Evolutionary conservation across 106 monocot species (phyloP).

Genomic region (Apostasia ramifera): DNA sequence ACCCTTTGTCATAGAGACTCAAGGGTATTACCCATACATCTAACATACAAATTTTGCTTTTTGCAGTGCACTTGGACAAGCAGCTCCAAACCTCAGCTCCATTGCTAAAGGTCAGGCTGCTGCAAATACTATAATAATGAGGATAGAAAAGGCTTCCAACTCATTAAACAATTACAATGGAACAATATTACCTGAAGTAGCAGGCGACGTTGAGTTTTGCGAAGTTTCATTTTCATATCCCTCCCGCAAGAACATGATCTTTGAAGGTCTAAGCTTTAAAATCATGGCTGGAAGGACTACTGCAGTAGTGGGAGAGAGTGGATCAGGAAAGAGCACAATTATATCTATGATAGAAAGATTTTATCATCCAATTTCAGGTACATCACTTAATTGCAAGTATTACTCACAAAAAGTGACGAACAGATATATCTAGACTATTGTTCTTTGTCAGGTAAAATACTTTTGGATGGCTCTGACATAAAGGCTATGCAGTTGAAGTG

Average conservation of each 20-base stretch:
- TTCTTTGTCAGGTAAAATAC: slow-evolving; percentile 1
- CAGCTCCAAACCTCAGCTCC: slow-evolving; percentile 23
- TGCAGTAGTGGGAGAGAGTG: slow-evolving; percentile 15
- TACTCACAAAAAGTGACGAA: background rate
- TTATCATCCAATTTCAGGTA: slow-evolving; percentile 8
- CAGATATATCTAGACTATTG: background rate
- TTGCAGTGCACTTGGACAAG: slow-evolving; percentile 30
- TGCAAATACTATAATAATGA: slow-evolving; percentile 12
- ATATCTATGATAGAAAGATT: slow-evolving; percentile 18
- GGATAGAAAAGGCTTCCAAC: slow-evolving; percentile 14
- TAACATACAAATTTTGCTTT: slow-evolving; percentile 1
- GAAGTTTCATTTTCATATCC: slow-evolving; percentile 18
- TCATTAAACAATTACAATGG: slow-evolving; percentile 1
- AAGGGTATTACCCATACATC: background rate
- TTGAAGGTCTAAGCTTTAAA: slow-evolving; percentile 10
- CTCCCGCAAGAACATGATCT: background rate
- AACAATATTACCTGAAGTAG: slow-evolving; percentile 12
- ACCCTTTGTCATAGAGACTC: too few relatives aligned
- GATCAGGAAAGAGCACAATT: slow-evolving; percentile 21
- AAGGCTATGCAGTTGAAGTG: background rate
- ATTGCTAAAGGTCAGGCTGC: slow-evolving; percentile 20
- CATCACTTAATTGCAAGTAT: background rate
- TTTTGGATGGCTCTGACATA: slow-evolving; percentile 9
- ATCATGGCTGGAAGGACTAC: slow-evolving; percentile 13
- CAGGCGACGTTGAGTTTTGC: slow-evolving; percentile 11